These are phyloP conservation scores for Spiromastix sp. DNA, from an alignment of 2,329 filamentous ascomycete species.

Conservation along the genomic window DNA sequence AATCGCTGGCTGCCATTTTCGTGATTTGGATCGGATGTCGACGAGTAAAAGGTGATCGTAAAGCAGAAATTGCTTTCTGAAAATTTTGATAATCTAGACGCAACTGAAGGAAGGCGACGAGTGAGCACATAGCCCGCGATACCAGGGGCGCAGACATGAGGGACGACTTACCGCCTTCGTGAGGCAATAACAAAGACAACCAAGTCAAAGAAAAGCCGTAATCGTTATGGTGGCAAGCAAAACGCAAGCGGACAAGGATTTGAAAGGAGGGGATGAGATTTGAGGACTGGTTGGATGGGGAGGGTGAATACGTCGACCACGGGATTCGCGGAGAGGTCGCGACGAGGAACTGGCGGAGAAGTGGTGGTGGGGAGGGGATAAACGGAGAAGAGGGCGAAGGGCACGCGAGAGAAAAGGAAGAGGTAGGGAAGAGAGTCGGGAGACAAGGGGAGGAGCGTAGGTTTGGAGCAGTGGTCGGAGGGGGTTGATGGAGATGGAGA, in stretches of 20 bases:
- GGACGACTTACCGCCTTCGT: too few relatives aligned
- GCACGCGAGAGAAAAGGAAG: constrained; percentile 13
- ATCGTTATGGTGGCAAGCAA: background rate
- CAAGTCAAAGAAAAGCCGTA: constrained; percentile 1
- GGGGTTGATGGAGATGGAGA: constrained; percentile 13
- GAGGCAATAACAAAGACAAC: constrained; percentile 2
- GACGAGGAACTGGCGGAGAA: constrained; percentile 14
- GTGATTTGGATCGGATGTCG: background rate
- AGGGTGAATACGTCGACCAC: constrained; percentile 15
- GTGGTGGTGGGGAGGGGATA: constrained; percentile 15
- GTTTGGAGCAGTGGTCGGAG: constrained; percentile 5
- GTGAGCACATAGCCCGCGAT: too few relatives aligned
- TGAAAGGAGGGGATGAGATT: constrained; percentile 8
- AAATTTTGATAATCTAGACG: background rate
- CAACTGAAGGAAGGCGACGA: constrained; percentile 1
- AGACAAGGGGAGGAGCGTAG: constrained; percentile 13
- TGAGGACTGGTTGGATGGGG: constrained; percentile 9
- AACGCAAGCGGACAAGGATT: background rate
- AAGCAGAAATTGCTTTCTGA: constrained; percentile 6
- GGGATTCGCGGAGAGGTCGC: too few relatives aligned
- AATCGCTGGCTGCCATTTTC: constrained; percentile 53
- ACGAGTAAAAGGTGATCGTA: background rate
- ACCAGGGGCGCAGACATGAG: too few relatives aligned
- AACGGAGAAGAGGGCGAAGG: constrained; percentile 14
- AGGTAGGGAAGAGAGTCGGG: constrained; percentile 10